Conservation (phyloP, 495 filamentous ascomycete species). For the Patellaria atrata region DNA sequence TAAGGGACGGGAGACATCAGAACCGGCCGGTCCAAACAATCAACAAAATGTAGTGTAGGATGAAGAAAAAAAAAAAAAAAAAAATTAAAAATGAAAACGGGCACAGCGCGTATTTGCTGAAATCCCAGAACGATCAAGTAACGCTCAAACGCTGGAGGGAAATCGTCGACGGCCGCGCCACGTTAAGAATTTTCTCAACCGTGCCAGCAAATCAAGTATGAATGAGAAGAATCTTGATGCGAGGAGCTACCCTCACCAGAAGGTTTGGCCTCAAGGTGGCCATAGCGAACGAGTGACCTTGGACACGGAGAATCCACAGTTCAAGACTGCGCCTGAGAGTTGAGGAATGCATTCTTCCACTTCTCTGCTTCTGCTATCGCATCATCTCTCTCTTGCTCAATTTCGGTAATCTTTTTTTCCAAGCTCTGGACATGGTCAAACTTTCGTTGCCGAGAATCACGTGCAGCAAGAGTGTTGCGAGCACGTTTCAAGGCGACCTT, state of each 20-base stretch:
- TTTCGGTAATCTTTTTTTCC: constrained; percentile 35
- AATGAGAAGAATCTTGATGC: constrained; percentile 11
- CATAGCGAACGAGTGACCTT: constrained; percentile 3
- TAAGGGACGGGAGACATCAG: constrained; percentile 23
- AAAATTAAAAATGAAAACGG: constrained; percentile 5
- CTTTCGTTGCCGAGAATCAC: constrained; percentile 83
- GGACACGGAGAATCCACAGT: constrained; percentile 3
- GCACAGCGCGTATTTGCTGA: constrained; percentile 1
- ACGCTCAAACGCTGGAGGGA: constrained; percentile 1
- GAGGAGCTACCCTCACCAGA: constrained; percentile 13
- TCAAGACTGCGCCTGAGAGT: constrained; percentile 13
- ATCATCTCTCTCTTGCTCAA: no score
- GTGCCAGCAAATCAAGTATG: constrained; percentile 2
- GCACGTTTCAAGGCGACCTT: constrained; percentile 75
- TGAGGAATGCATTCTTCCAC: constrained; percentile 27
- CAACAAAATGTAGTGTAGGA: no score
- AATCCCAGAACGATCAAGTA: constrained; percentile 1
- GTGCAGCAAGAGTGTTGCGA: constrained; percentile 86
- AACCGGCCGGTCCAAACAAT: constrained; percentile 24
- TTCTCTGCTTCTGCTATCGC: constrained; percentile 36
- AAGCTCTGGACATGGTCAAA: constrained; percentile 52
- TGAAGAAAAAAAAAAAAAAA: constrained; percentile 12
- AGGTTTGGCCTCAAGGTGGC: constrained; percentile 5
- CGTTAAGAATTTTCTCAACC: no score
- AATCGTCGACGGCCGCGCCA: no score